Percentiles rank a stretch among this genome's conserved stretches.
Conservation (phyloP, 2,329 filamentous ascomycete genomes). For the Xylaria sp. region DNA sequence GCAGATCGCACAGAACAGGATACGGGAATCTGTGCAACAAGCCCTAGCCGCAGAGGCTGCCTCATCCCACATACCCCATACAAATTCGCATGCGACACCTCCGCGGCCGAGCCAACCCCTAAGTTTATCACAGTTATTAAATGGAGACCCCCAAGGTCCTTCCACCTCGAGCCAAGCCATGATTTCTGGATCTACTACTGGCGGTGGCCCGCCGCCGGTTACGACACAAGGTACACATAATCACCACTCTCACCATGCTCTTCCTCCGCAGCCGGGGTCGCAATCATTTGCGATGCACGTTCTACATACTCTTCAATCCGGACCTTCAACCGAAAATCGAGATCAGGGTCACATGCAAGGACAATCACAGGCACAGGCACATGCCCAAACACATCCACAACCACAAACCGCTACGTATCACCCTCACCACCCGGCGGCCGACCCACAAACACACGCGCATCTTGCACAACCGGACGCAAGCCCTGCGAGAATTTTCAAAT, state of each 20-base stretch:
- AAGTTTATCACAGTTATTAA: conserved; percentile 34
- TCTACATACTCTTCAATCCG: conserved; percentile 21
- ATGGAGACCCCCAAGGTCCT: conserved; percentile 24
- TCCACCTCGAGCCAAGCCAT: conserved; percentile 12
- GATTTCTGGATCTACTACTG: background rate
- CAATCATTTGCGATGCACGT: conserved; percentile 21
- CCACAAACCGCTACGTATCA: conserved; percentile 29
- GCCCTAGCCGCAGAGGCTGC: conserved; percentile 33
- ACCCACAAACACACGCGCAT: conserved; percentile 56
- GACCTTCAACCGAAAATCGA: conserved; percentile 20
- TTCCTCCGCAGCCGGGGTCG: conserved; percentile 10
- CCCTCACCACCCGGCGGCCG: conserved; percentile 39
- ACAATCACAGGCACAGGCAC: conserved; percentile 32
- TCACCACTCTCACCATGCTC: conserved; percentile 28
- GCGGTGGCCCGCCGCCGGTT: conserved; percentile 25
- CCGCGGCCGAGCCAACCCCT: conserved; percentile 32
- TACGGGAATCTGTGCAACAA: conserved; percentile 46
- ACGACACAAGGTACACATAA: conserved; percentile 24
- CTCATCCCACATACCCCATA: conserved; percentile 9
- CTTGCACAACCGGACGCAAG: conserved; percentile 59
- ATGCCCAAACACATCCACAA: conserved; percentile 42
- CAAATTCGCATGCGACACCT: conserved; percentile 23
- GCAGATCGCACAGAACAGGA: conserved; percentile 58
- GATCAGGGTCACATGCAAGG: conserved; percentile 30
- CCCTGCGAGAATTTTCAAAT: conserved; percentile 83